These are phyloP conservation scores for Podospora australis DNA, from an alignment of 495 filamentous ascomycete species.

Conservation along the genomic window DNA sequence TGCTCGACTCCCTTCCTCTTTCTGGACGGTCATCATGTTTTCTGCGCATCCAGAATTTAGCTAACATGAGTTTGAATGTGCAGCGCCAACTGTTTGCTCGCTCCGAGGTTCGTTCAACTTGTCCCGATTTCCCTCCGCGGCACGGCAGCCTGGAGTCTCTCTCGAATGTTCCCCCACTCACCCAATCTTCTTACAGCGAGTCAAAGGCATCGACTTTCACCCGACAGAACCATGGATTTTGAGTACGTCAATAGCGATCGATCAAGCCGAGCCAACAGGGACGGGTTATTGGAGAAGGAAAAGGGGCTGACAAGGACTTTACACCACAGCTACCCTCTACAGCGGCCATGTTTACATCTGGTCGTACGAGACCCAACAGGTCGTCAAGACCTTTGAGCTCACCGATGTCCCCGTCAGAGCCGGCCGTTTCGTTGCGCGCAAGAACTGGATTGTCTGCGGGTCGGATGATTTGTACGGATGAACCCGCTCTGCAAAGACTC, in stretches of 20 bases:
- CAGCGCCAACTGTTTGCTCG: conserved; percentile 34
- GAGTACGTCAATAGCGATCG: conserved; percentile 31
- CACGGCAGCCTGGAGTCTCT: conserved; percentile 63
- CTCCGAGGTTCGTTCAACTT: conserved; percentile 44
- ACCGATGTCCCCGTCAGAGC: conserved; percentile 98
- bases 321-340: conserved; percentile 60
- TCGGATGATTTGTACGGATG: conserved; percentile 89
- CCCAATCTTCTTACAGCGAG: conserved; percentile 59
- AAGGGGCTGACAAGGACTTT: too few relatives aligned
- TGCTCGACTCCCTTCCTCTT: conserved; percentile 7
- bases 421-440: conserved; percentile 91
- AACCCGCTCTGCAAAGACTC: too few relatives aligned
- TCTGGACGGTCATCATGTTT: conserved; percentile 3
- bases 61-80: conserved; percentile 24
- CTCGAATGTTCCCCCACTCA: background rate
- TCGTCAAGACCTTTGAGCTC: conserved; percentile 98
- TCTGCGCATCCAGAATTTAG: conserved; percentile 1
- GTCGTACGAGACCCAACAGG: conserved; percentile 95
- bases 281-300: too few relatives aligned
- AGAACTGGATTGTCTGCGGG: conserved; percentile 99
- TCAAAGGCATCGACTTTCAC: conserved; percentile 97
- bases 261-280: background rate
- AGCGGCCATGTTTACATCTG: conserved; percentile 99
- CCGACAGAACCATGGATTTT: conserved; percentile 96
- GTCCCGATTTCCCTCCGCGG: background rate